Evolutionary conservation across 352 stramenopile species (phyloP), one percentile per base, ranked within the genome.

Genomic region (Phytophthora cryptogea): DNA sequence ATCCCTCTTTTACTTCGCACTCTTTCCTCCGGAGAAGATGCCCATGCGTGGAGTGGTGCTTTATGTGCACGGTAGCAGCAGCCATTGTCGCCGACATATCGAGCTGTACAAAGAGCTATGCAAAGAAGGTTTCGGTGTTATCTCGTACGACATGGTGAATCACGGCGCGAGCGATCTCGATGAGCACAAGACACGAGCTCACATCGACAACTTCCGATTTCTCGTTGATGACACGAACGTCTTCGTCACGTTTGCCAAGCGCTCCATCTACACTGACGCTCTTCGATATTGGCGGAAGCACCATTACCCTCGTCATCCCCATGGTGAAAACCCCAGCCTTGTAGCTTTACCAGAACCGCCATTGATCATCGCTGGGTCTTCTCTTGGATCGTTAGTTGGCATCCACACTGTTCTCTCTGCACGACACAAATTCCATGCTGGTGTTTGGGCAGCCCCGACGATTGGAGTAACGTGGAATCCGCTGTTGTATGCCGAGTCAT

Each of bases 361-460:
- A 41, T 39, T 88, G 14, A 69, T 86, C 43, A 76, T 90, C 57
- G 73, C 74, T 52, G 80, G 80, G 31, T 81, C 82, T 17, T 85
- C 73, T 17, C 81, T 84, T 33, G 80, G 80, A 9, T 76, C 66
- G 36, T 64, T 90, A 4, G 70, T 90, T 11, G 78, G 75, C 0
- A 55, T 85, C n/a, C 78, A 86, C 70, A 82, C 70, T 8, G 59
- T 81, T 36, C 69, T 88, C 28, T 72, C 66, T 8, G 68, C 50
- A 13, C 23, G 28, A n/a, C 74, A 88, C 60, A 63, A 69, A 52
- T 86, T 90, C 58, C 50, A 66, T 28, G 80, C 67, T n/a, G 62
- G 72, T 31, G 55, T 88, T 37, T 80, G 83, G 55, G 72, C 74
- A 3, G 68, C 71, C 5, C 80, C 80, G 2, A 76, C 74, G 9